These are phyloP conservation scores for Cladosporium austrohemisphaericum DNA, from an alignment of 2,329 filamentous ascomycete species.

Conservation along the genomic window DNA sequence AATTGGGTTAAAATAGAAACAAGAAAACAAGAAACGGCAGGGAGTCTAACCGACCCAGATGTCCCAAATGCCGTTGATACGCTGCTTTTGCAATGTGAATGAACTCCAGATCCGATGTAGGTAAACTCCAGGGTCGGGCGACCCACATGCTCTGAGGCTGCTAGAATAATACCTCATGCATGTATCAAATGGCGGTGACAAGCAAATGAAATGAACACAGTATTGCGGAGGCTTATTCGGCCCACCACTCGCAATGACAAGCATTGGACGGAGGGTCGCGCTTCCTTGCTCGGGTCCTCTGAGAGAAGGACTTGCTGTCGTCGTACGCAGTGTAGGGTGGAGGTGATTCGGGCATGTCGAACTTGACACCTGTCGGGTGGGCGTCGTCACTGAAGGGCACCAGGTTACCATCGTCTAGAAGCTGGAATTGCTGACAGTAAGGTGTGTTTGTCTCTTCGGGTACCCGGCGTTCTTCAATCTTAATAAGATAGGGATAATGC, in stretches of 20 bases:
- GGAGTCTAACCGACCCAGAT: not conserved
- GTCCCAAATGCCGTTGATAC: conserved; percentile 7
- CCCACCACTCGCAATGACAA: conserved; percentile 12
- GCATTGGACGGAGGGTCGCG: not conserved
- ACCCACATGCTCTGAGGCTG: not conserved
- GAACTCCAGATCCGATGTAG: conserved; percentile 4
- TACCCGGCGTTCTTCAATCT: conserved; percentile 62
- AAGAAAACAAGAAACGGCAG: not conserved
- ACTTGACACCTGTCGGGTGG: conserved; percentile 1
- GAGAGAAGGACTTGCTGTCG: not conserved
- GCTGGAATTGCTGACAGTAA: conserved; percentile 63
- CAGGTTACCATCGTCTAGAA: conserved; percentile 48
- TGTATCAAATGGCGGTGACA: not conserved
- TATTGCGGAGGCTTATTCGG: not conserved
- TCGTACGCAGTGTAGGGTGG: conserved; percentile 10
- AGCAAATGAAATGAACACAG: not conserved
- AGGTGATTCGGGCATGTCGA: not conserved
- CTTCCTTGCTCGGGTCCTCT: not conserved
- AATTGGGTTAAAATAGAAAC: not conserved
- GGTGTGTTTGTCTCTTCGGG: conserved; percentile 44
- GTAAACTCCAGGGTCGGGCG: conserved; percentile 1
- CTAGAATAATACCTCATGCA: not conserved
- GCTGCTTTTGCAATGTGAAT: conserved; percentile 3
- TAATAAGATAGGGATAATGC: conserved; percentile 54
- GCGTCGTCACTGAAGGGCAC: not conserved